These are phyloP conservation scores for Blastosporella zonata DNA, from an alignment of 1,284 basidiomycete species.

Conservation along the genomic window DNA sequence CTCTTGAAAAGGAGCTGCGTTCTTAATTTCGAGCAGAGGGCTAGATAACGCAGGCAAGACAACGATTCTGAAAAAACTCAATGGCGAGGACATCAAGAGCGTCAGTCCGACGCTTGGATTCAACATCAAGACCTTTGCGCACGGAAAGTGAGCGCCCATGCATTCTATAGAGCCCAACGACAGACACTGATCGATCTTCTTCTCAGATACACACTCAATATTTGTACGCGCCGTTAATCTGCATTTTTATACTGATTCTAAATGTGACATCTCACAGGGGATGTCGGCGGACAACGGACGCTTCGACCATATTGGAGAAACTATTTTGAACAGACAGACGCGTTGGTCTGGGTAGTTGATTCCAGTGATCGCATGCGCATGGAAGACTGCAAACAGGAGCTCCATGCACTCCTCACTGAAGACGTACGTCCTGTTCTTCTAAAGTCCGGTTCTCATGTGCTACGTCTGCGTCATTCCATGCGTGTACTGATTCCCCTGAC, in stretches of 20 bases:
- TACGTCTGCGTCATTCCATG: background rate
- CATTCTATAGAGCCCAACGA: background rate
- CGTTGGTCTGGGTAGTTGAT: conserved; percentile 98
- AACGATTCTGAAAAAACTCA: conserved; percentile 94
- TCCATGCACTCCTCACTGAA: conserved; percentile 83
- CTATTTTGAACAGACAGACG: conserved; percentile 99
- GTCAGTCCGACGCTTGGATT: conserved; percentile 97
- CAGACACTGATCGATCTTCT: conserved; percentile 2
- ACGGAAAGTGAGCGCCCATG: conserved; percentile 69
- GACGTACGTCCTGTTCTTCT: conserved; percentile 61
- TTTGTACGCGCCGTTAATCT: conserved; percentile 59
- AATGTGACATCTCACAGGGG: conserved; percentile 60
- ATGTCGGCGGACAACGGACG: conserved; percentile 95
- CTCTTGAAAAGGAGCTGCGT: conserved; percentile 7
- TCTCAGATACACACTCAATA: conserved; percentile 85
- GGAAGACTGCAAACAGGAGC: conserved; percentile 85
- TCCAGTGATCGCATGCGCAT: conserved; percentile 89
- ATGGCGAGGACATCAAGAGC: conserved; percentile 82
- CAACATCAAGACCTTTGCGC: conserved; percentile 95
- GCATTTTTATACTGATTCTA: conserved; percentile 2
- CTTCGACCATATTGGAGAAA: conserved; percentile 98
- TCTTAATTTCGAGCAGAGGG: conserved; percentile 57
- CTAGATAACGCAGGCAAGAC: conserved; percentile 99
- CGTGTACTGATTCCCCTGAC: conserved; percentile 13
- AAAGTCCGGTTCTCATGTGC: conserved; percentile 7